A percentile compares a stretch with the other conserved stretches of the same genome.
Conservation (phyloP, 192 early-diverging fungal genomes). For the Phycomyces nitens region DNA sequence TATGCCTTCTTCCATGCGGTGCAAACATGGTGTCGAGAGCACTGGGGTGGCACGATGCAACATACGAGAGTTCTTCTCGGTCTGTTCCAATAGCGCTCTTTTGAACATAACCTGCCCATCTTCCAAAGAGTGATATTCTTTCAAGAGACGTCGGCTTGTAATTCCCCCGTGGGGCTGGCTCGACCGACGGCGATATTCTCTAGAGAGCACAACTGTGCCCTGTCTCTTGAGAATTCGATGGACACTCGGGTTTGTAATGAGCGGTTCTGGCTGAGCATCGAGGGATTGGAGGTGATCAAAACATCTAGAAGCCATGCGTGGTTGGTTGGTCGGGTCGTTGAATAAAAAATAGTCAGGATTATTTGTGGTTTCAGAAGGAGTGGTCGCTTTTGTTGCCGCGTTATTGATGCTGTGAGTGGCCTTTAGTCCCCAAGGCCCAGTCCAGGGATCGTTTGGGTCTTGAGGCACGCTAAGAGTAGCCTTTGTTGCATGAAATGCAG, state of each 20-base stretch:
- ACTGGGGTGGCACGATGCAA: conserved; percentile 25
- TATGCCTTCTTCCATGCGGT: conserved; percentile 29
- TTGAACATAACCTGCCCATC: conserved; percentile 19
- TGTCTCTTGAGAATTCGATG: conserved; percentile 42
- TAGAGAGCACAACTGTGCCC: conserved; percentile 43
- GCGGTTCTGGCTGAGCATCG: conserved; percentile 47
- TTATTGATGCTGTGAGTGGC: conserved; percentile 26
- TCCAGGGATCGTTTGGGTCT: conserved; percentile 37
- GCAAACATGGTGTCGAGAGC: conserved; percentile 28
- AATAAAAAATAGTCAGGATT: conserved; percentile 14
- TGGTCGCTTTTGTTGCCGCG: conserved; percentile 3
- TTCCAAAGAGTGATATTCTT: conserved; percentile 13
- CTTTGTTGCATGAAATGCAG: conserved; percentile 37
- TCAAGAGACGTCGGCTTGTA: conserved; percentile 2
- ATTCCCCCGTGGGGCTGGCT: conserved; percentile 5
- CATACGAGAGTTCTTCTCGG: conserved; percentile 17
- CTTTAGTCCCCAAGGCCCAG: conserved; percentile 40
- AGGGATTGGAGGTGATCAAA: conserved; percentile 48
- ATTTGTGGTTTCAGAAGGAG: neutral
- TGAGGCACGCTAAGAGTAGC: conserved; percentile 38
- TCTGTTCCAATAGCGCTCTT: conserved; percentile 19
- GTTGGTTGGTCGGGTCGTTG: conserved; percentile 19
- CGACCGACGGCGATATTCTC: conserved; percentile 42
- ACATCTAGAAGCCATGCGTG: conserved; percentile 38
- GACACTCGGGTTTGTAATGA: conserved; percentile 42